Conservation (phyloP, 805 yeast species). For the Maudiozyma pseudohumilis region DNA sequence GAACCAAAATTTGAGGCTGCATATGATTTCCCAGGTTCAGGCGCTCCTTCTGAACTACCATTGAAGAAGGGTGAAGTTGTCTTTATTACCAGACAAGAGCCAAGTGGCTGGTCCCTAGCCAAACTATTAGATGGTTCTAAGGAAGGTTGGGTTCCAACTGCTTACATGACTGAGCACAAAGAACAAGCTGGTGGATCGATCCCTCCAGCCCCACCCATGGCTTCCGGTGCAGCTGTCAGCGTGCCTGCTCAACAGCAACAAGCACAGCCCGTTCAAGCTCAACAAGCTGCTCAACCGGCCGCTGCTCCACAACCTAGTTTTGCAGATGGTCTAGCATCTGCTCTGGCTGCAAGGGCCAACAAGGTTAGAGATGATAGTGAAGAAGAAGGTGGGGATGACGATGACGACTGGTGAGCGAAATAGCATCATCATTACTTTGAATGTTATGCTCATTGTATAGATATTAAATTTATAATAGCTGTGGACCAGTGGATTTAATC, state of each 20-base stretch:
- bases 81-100: slow-evolving; percentile 58
- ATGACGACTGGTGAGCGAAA: too few species aligned
- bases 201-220: slow-evolving; percentile 31
- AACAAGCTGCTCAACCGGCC: slow-evolving; percentile 13
- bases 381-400: slow-evolving; percentile 61
- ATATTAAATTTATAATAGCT: too few species aligned
- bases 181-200: slow-evolving; percentile 13
- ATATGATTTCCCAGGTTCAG: slow-evolving; percentile 82
- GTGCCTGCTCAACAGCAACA: slow-evolving; percentile 9
- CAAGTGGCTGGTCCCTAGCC: slow-evolving; percentile 93
- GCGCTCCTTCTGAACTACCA: slow-evolving; percentile 72
- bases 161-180: slow-evolving; percentile 61
- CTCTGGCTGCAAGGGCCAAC: slow-evolving; percentile 70
- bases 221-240: not conserved
- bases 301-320: slow-evolving; percentile 30
- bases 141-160: slow-evolving; percentile 97
- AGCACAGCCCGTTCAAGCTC: not conserved
- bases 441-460: too few species aligned
- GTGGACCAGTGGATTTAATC: too few species aligned
- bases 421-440: too few species aligned
- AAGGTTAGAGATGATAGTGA: slow-evolving; percentile 50
- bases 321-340: slow-evolving; percentile 85
- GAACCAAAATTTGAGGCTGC: slow-evolving; percentile 77
- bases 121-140: slow-evolving; percentile 60
- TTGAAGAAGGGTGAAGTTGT: slow-evolving; percentile 67